Conservation (phyloP, 2,329 filamentous ascomycete species). For the Ascochyta rabiei region DNA sequence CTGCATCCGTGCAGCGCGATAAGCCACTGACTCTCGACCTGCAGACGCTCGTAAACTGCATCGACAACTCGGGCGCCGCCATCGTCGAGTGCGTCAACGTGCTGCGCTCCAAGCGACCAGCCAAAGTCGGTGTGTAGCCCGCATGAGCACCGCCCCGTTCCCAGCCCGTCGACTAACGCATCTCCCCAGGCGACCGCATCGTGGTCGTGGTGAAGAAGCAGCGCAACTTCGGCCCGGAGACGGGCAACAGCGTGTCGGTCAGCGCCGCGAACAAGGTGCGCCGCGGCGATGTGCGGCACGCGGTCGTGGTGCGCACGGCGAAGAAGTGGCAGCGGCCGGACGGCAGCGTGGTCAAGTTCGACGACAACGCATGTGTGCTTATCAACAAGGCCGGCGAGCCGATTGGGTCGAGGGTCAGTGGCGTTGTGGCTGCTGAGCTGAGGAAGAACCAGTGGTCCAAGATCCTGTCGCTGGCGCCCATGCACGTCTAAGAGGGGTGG, state of each 20-base stretch:
- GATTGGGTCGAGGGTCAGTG: constrained; percentile 76
- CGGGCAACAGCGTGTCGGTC: constrained; percentile 72
- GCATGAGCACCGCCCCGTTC: too few species aligned
- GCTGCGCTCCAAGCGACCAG: constrained; percentile 85
- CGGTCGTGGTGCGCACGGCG: constrained; percentile 88
- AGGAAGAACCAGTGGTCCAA: constrained; percentile 96
- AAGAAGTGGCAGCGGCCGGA: constrained; percentile 88
- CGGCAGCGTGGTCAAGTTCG: constrained; percentile 89
- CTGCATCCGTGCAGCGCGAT: too few species aligned
- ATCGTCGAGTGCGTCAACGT: constrained; percentile 96
- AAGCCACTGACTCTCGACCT: constrained; percentile 62
- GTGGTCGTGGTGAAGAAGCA: constrained; percentile 98
- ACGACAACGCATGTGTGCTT: constrained; percentile 97
- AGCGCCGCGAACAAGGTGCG: constrained; percentile 89
- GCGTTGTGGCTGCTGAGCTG: constrained; percentile 88
- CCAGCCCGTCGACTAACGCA: constrained; percentile 9
- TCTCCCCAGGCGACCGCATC: constrained; percentile 80
- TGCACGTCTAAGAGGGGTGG: constrained; percentile 66
- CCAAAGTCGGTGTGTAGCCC: constrained; percentile 77
- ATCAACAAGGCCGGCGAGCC: constrained; percentile 97
- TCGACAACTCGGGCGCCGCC: constrained; percentile 98
- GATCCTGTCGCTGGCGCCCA: constrained; percentile 92
- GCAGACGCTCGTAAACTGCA: constrained; percentile 95
- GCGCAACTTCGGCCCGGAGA: constrained; percentile 74
- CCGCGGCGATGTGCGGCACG: constrained; percentile 94